phyloP scores from a whole-genome alignment of 2,329 filamentous ascomycete species.

The Elsinoe batatas region DNA sequence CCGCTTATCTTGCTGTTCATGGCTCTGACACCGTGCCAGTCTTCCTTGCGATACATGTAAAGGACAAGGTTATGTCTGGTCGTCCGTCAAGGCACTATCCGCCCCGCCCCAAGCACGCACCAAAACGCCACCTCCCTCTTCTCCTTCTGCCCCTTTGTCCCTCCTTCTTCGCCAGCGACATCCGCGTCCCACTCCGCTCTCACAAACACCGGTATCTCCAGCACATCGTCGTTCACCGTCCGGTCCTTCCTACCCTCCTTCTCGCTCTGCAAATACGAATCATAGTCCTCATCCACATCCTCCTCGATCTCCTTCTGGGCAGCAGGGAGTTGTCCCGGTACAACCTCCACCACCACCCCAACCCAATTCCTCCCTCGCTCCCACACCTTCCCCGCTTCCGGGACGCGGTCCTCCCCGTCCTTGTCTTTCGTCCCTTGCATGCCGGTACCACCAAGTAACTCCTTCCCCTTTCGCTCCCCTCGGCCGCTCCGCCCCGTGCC shows the following conservation, averaged over 20 bases:
- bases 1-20: background rate
- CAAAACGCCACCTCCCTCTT: conserved; percentile 89
- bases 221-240: conserved; percentile 49
- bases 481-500: conserved; percentile 22
- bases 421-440: background rate
- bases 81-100: conserved; percentile 40
- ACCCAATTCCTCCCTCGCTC: conserved; percentile 91
- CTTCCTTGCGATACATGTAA: too few species aligned
- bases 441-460: background rate
- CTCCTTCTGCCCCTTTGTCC: conserved; percentile 45
- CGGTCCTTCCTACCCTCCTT: conserved; percentile 38
- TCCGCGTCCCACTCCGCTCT: conserved; percentile 82
- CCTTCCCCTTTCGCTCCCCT: background rate
- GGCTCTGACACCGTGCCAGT: background rate
- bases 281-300: conserved; percentile 11
- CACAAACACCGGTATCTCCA: conserved; percentile 94
- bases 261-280: conserved; percentile 23
- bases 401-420: conserved; percentile 45
- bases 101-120: conserved; percentile 83
- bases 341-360: conserved; percentile 82
- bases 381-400: conserved; percentile 93
- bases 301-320: conserved; percentile 17
- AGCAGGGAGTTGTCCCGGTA: conserved; percentile 44
- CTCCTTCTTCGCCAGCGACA: conserved; percentile 49
- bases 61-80: background rate